Conservation (phyloP, 1,284 basidiomycete genomes). For the Tremellales sp. region DNA sequence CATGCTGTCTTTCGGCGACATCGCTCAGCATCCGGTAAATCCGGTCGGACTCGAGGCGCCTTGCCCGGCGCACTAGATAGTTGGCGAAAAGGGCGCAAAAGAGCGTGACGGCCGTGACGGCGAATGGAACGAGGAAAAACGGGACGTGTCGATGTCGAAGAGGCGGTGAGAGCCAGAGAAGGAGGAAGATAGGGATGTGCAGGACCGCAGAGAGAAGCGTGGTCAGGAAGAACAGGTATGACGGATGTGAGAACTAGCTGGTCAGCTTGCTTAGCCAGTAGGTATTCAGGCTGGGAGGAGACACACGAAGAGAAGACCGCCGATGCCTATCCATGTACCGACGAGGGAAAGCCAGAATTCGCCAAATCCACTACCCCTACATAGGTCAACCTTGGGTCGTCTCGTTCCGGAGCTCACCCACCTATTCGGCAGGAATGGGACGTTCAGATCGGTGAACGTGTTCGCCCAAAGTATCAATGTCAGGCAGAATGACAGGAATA, state of each 20-base stretch:
- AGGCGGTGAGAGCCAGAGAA: slow-evolving; percentile 26
- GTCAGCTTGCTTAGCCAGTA: slow-evolving; percentile 1
- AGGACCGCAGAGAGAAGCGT: slow-evolving; percentile 34
- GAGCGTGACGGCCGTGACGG: slow-evolving; percentile 26
- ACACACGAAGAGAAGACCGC: slow-evolving; percentile 37
- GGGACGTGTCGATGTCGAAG: slow-evolving; percentile 28
- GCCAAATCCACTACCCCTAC: slow-evolving; percentile 37
- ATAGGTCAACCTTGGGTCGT: not conserved
- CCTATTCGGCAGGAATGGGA: slow-evolving; percentile 22
- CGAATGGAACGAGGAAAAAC: slow-evolving; percentile 34
- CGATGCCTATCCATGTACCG: slow-evolving; percentile 39
- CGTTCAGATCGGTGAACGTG: slow-evolving; percentile 28
- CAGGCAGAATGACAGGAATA: slow-evolving; percentile 24
- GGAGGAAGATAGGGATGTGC: slow-evolving; percentile 33
- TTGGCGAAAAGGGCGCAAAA: slow-evolving; percentile 31
- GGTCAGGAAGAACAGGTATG: slow-evolving; percentile 40
- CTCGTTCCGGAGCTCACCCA: slow-evolving; percentile 3
- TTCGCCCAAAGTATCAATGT: slow-evolving; percentile 35
- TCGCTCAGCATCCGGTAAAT: slow-evolving; percentile 35
- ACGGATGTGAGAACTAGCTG: slow-evolving; percentile 38
- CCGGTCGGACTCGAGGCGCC: slow-evolving; percentile 29
- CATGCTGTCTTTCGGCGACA: slow-evolving; percentile 21
- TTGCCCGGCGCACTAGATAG: slow-evolving; percentile 35
- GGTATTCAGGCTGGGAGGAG: not conserved
- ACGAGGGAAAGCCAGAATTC: slow-evolving; percentile 40